These are phyloP conservation scores for Penicillium mononematosum DNA, from an alignment of 495 filamentous ascomycete species.

Conservation along the genomic window DNA sequence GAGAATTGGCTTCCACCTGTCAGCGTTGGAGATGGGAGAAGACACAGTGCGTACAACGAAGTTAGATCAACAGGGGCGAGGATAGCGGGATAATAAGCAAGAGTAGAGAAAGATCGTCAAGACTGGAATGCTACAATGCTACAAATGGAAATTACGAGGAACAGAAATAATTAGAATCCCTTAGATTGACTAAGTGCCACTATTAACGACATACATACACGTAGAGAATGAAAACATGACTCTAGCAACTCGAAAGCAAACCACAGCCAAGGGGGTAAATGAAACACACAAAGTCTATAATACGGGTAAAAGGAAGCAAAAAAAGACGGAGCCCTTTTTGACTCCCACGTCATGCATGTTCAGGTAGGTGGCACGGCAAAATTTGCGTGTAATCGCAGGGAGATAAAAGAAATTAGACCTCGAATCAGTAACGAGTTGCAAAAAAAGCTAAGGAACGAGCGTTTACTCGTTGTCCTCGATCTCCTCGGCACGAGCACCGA, in stretches of 20 bases:
- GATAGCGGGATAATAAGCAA: background rate
- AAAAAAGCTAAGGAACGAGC: constrained; percentile 20
- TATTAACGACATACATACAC: constrained; percentile 54
- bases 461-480: constrained; percentile 69
- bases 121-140: background rate
- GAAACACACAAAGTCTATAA: constrained; percentile 47
- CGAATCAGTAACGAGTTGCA: constrained; percentile 35
- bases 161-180: constrained; percentile 32
- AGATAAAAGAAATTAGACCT: constrained; percentile 33
- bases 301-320: constrained; percentile 36
- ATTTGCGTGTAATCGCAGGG: constrained; percentile 25
- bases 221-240: constrained; percentile 45
- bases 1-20: constrained; percentile 1
- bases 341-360: constrained; percentile 34
- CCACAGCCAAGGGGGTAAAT: constrained; percentile 35
- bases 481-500: constrained; percentile 60
- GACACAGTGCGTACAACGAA: background rate
- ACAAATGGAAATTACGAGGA: constrained; percentile 4
- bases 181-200: constrained; percentile 47
- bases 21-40: background rate
- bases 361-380: constrained; percentile 27
- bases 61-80: background rate
- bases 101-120: background rate
- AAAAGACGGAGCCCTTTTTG: constrained; percentile 23
- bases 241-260: constrained; percentile 37